Base-by-base conservation (phyloP, 2,329 filamentous ascomycete genomes). In the Colletotrichum horii region DNA sequence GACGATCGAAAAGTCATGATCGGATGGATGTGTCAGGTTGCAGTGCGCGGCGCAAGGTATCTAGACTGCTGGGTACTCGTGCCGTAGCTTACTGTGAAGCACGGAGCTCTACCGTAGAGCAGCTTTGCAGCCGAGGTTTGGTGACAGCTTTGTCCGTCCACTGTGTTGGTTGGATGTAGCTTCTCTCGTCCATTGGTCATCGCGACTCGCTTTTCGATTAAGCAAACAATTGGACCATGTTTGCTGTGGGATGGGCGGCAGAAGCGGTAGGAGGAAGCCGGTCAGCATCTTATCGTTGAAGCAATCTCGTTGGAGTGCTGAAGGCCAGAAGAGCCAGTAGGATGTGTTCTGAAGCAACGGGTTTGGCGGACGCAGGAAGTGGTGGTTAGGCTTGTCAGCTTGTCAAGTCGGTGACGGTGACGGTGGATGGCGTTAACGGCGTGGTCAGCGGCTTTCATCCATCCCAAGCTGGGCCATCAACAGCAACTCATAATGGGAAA, bases 241-340 rank as follows among this genome's bases (percentile, higher is more conserved):
- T 64, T 43, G 32, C 15, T 38, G 22, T 38, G 32, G 61, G 36
- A 8, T n/a, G 56, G 34, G 58, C 64, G 60, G 34, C 36, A 52
- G 32, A 52, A 56, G 48, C 34, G 28, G 34, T 24, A 62, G 34
- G 8, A 58, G 19, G 30, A n/a, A 67, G 69, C 64, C 64, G 26
- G 64, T 64, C 69, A 75, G 64, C 69, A 73, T 73, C 32, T 28
- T 67, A 73, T 73, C 38, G 24, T 9, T 22, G 28, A 28, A 43
- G 22, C 24, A 26, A 28, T 69, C 36, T 28, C 6, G 28, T 30
- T 16, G 56, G 9, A 22, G 32, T 15, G 32, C 22, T 22, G 58
- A 28, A 36, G 43, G 11, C 12, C 12, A 34, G 16, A 19, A 16
- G 9, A 58, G 58, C 60, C 48, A 58, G 30, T 56, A 65, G 30